These are phyloP conservation scores for Stephania japonica DNA, from an alignment of 164 flowering plant genomes.

Conservation along the genomic window DNA sequence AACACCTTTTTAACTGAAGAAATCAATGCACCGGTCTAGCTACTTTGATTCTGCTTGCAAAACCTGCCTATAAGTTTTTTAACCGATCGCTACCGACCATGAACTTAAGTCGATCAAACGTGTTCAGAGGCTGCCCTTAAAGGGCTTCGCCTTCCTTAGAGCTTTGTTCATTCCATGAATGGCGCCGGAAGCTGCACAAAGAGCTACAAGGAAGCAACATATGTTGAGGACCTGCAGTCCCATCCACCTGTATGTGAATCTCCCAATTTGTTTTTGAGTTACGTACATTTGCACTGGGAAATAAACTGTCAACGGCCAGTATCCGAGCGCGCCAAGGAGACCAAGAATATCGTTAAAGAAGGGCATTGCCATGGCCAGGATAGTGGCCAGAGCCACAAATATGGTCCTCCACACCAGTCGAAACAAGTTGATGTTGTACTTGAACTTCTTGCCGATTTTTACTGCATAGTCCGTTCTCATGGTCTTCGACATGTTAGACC, in stretches of 20 bases:
- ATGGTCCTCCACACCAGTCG: constrained; percentile 35
- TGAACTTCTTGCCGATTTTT: constrained; percentile 5
- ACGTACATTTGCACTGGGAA: constrained; percentile 59
- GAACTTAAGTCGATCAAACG: background rate
- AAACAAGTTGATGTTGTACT: constrained; percentile 19
- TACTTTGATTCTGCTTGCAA: constrained; percentile 1
- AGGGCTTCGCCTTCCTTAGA: constrained; percentile 27
- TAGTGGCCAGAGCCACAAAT: constrained; percentile 30
- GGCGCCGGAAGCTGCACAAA: constrained; percentile 45
- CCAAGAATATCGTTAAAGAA: constrained; percentile 55
- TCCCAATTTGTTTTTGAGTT: constrained; percentile 24
- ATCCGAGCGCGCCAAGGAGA: constrained; percentile 43
- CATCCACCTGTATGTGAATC: constrained; percentile 26
- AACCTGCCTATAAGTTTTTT: background rate
- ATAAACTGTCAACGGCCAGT: constrained; percentile 51
- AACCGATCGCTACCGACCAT: too few species aligned
- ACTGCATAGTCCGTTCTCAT: constrained; percentile 18
- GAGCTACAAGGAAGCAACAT: constrained; percentile 34
- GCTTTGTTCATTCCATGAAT: constrained; percentile 35
- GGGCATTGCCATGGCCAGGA: constrained; percentile 47
- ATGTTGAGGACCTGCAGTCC: constrained; percentile 31
- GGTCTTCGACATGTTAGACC: constrained; percentile 20
- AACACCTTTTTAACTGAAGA: background rate
- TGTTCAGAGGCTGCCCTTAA: constrained; percentile 2
- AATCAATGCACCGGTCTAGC: background rate